phyloP scores from a whole-genome alignment of 2,329 filamentous ascomycete species.

The Talaromyces sp. region DNA sequence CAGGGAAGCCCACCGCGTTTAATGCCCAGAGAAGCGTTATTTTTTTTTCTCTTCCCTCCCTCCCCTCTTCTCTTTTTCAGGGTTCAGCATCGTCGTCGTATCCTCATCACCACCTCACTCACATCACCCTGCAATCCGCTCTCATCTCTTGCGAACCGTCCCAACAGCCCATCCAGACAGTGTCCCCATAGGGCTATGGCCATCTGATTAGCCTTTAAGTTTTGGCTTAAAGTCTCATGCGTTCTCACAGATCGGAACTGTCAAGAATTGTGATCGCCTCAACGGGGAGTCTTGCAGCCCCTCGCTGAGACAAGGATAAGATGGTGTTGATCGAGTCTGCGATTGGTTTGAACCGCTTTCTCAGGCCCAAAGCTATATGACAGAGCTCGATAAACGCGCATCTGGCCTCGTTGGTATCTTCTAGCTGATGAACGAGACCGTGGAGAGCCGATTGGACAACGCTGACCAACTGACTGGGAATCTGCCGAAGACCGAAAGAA shows the following conservation, averaged over 20 bases:
- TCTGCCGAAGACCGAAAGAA: conserved; percentile 32
- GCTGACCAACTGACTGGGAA: conserved; percentile 32
- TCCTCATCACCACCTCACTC: background rate
- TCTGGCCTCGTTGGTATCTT: conserved; percentile 22
- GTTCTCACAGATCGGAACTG: conserved; percentile 14
- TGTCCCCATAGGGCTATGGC: too few species aligned
- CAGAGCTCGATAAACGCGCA: conserved; percentile 33
- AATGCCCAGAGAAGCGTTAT: too few species aligned
- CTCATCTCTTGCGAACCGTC: background rate
- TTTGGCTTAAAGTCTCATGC: too few species aligned
- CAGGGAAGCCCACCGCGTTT: too few species aligned
- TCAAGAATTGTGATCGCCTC: conserved; percentile 28
- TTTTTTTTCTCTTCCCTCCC: too few species aligned
- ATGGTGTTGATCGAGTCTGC: conserved; percentile 28
- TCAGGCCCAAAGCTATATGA: conserved; percentile 28
- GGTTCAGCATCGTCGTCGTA: too few species aligned
- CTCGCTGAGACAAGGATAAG: conserved; percentile 15
- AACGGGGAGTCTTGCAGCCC: conserved; percentile 20
- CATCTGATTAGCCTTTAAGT: background rate
- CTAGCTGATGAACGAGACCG: conserved; percentile 22
- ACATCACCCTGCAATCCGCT: background rate
- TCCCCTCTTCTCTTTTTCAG: too few species aligned
- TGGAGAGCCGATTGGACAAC: conserved; percentile 27
- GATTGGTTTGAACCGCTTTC: conserved; percentile 26
- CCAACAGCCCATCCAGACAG: too few species aligned